A percentile compares a stretch with the other conserved stretches of the same genome.
Evolutionary conservation across 768 basidiomycete genomes (phyloP).

Genomic region (Hortiboletus flavorubellus): DNA sequence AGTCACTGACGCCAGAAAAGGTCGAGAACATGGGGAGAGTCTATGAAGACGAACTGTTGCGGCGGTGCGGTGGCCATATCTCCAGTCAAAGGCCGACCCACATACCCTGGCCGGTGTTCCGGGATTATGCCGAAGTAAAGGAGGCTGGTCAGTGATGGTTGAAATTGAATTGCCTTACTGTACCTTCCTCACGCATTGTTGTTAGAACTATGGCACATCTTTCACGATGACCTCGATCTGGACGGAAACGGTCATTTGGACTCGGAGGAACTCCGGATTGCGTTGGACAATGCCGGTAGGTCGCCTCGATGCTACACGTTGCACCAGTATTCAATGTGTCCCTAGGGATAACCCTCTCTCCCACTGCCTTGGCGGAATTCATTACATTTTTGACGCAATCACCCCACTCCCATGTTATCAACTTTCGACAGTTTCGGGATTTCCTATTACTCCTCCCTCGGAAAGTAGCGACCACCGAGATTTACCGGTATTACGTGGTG

Average conservation of each 20-base stretch:
- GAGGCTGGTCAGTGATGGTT: conserved; percentile 61
- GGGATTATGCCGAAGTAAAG: conserved; percentile 72
- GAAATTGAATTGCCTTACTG: conserved; percentile 9
- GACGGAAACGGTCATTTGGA: conserved; percentile 86
- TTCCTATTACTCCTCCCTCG: conserved; percentile 86
- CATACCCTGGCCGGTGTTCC: conserved; percentile 71
- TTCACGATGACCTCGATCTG: conserved; percentile 86
- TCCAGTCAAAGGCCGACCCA: conserved; percentile 40
- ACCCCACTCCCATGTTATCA: conserved; percentile 64
- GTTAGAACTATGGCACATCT: conserved; percentile 86
- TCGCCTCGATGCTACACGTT: conserved; percentile 21
- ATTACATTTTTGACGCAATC: conserved; percentile 75
- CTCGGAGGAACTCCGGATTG: conserved; percentile 54
- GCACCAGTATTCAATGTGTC: conserved; percentile 13
- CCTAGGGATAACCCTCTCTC: conserved; percentile 69
- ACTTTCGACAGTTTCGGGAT: conserved; percentile 85
- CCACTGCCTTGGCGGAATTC: conserved; percentile 74
- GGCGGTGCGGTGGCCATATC: conserved; percentile 45
- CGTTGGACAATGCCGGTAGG: conserved; percentile 69
- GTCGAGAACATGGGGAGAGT: conserved; percentile 62
- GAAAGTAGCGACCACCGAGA: conserved; percentile 76
- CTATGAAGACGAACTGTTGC: conserved; percentile 77
- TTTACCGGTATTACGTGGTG: conserved; percentile 79
- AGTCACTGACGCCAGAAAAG: conserved; percentile 43
- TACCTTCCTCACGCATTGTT: conserved; percentile 16